Base-by-base conservation (phyloP, 2,329 filamentous ascomycete species). In the Drechslera avenae region DNA sequence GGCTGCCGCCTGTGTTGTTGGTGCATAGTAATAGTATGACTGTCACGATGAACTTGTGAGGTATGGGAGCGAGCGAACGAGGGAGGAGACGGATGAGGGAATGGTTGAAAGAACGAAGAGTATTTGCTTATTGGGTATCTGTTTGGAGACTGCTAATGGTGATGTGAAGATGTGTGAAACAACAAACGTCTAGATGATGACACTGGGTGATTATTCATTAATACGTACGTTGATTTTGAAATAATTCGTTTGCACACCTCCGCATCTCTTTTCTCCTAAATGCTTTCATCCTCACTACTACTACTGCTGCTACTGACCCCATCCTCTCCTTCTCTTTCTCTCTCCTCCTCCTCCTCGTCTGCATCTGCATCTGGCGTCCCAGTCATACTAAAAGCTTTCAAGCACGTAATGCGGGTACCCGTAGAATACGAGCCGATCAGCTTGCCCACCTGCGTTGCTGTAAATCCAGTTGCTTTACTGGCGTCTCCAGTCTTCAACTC, bases 11-110 rank as follows among this genome's bases (percentile, higher is more conserved):
- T 1, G 84, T 86, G 37, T 71, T 95, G 63, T 76, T 96, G 71
- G 88, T 96, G 32, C 82, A 95, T 73, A 91, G 88, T 73, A 95
- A 95, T 73, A 91, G 86, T 65, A 91, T 95, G 88, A 95, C 90
- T 13, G 90, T 95, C 39, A 95, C 88, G 5, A 88, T 89, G 65
- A 89, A 86, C 69, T 73, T 90, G 54, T 90, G 63, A 68, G 14
- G 16, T 23, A 17, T 39, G 10, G 18, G 26, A 17, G n/a, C n/a
- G n/a, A n/a, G n/a, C n/a, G n/a, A n/a, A n/a, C n/a, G 13, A 16
- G 6, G 14, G 10, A 13, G 35, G 23, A 4, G 23, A 12, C 14
- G 23, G 12, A 31, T 17, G 13, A 17, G 37, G 19, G 31, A 1
- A 19, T 10, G 18, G 6, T 43, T 6, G 18, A 21, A 32, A 13